Percentiles rank a stretch among this genome's conserved stretches.
phyloP scores from a whole-genome alignment of 305 asterid genomes.

The Petunia hybrid region DNA sequence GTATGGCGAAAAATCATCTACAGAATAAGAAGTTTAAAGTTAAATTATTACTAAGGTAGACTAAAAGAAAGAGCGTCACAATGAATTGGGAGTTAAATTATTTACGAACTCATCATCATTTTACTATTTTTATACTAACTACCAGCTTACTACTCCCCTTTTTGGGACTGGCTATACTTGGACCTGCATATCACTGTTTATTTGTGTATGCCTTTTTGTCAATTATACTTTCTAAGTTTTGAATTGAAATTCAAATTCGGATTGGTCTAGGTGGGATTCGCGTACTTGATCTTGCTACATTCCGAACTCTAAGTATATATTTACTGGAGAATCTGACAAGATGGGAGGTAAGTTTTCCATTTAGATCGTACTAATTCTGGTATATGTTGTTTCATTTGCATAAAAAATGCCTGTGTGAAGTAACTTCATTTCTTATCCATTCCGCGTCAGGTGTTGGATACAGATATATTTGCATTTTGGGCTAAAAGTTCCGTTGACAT shows the following conservation, averaged over 20 bases:
- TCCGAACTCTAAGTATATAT: slow-evolving; percentile 64
- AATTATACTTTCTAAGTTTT: not conserved
- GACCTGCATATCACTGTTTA: slow-evolving; percentile 3
- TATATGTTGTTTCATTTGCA: not conserved
- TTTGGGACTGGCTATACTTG: not conserved
- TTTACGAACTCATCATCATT: not conserved
- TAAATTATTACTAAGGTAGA: no score
- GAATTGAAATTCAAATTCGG: slow-evolving; percentile 45
- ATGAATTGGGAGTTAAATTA: not conserved
- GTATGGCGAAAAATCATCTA: no score
- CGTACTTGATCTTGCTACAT: slow-evolving; percentile 72
- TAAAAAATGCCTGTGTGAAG: not conserved
- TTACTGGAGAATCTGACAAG: slow-evolving; percentile 73
- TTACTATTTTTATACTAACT: not conserved
- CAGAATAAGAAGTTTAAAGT: no score
- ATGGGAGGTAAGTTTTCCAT: slow-evolving; percentile 69
- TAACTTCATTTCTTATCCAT: slow-evolving; percentile 25
- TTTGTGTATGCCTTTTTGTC: not conserved
- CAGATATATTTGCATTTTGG: slow-evolving; percentile 89
- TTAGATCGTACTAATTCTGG: slow-evolving; percentile 26
- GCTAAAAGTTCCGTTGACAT: slow-evolving; percentile 70
- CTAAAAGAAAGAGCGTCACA: no score
- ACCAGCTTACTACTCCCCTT: not conserved
- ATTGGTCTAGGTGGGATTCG: slow-evolving; percentile 89
- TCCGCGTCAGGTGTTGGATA: slow-evolving; percentile 70